Base-by-base conservation (phyloP, 305 asterid genomes). In the Plantago coronopus region DNA sequence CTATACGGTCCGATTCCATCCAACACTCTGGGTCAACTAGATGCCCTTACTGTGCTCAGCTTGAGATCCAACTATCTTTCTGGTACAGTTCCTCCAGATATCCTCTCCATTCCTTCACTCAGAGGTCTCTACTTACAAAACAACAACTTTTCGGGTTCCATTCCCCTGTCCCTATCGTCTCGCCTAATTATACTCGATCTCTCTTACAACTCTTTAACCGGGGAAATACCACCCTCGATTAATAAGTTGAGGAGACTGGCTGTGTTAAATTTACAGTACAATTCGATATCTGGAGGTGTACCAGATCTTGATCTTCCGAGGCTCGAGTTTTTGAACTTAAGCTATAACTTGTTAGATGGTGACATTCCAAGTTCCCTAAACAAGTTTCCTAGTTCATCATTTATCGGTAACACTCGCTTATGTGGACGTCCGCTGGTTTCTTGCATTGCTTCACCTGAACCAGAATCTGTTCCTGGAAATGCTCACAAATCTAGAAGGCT, bases 101-200 rank as follows among this genome's bases (percentile, higher is more conserved):
- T 93, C n/a, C 73, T 87, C 5, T 74, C 91, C 9, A 71, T 87
- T 25, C 91, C 94, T 46, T 70, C 87, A 15, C 96, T 93, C 29
- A 83, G 69, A 38, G 83, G 74, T 42, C 46, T 89, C 16, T 82
- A 73, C 69, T 88, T 93, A 59, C 96, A 89, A 55, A 75, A 80
- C 21, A 93, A 93, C 55, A 82, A 81, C 71, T 87, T 93, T 72
- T 87, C 97, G 0, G 99, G 97, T 17, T 55, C 61, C 16, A 68
- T 84, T 70, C 89, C 97, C 27, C 23, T 17, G 6, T 61, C 74
- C 34, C 73, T 89, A 12, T 73, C 97, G 31, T 70, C 87, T 44
- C 78, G 66, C 2, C 83, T 93, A 29, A 59, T 66, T 8, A 62
- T 83, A 9, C 20, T 93, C 12, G 99, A 93, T 74, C 83, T 89